These are phyloP conservation scores for Fraxinus sp. DNA, from an alignment of 305 asterid genomes.

Conservation along the genomic window DNA sequence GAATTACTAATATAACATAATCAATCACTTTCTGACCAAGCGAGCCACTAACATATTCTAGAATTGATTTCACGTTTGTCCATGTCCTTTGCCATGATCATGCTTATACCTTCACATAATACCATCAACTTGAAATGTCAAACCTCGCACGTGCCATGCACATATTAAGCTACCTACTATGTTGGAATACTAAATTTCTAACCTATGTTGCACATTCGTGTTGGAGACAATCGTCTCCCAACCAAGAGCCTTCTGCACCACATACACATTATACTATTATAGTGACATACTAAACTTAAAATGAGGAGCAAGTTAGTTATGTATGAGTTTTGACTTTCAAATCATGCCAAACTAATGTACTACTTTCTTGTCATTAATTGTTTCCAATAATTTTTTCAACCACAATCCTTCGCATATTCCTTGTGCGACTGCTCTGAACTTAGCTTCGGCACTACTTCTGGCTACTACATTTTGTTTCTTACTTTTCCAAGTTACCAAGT, in stretches of 20 bases:
- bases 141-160: background rate
- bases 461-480: too few relatives aligned
- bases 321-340: background rate
- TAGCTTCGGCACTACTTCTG: too few relatives aligned
- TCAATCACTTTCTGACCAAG: background rate
- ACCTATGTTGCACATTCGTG: background rate
- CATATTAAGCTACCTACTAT: background rate
- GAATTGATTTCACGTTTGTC: background rate
- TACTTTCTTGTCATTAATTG: background rate
- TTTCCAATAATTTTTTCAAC: background rate
- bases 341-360: background rate
- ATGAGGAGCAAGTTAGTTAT: background rate
- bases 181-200: background rate
- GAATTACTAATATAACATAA: background rate
- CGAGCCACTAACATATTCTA: background rate
- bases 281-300: background rate
- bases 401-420: too few relatives aligned
- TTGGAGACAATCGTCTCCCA: background rate
- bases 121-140: background rate
- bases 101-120: background rate
- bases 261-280: background rate
- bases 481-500: too few relatives aligned
- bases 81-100: background rate
- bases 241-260: background rate
- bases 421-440: too few relatives aligned